Evolutionary conservation across 2,329 filamentous ascomycete genomes (phyloP), one percentile per base, ranked within the genome.

Genomic region (Cytospora paraplurivora): DNA sequence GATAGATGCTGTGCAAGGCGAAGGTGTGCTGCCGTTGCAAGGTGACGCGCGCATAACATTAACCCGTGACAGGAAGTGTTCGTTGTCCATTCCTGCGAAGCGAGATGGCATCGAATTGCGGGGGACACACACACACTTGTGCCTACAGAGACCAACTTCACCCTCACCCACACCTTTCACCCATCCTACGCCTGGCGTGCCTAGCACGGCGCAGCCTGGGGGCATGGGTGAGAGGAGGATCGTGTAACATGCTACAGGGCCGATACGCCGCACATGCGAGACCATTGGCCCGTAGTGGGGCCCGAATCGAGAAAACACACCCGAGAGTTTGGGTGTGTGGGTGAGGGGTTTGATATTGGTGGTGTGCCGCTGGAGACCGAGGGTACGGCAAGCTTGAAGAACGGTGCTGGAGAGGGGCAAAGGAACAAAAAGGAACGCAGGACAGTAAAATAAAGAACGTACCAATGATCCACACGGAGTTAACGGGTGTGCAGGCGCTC

Each of bases 271-370:
- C 62, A 34, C 56, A 54, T 59, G 58, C 44, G 41, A 59, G 54
- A 61, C 52, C 35, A 19, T 35, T 44, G 57, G 35, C 50, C 47
- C 34, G 51, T 66, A 55, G 35, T 49, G 54, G 57, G 58, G 54
- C 32, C 41, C 56, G 47, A n/a, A 35, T 59, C 51, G 27, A 58
- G 62, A 52, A 50, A 59, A 49, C 49, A 57, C 47, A 56, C 65
- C 64, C 65, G 62, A 66, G 58, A 21, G 35, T 62, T 66, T 62
- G 65, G 65, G 65, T 65, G 62, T 38, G 50, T 49, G 50, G 62
- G 52, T 59, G 64, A 66, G 62, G 60, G 57, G 64, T 61, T 58
- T 51, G 57, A 35, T 10, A 56, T 34, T 51, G 59, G 56, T 58
- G 62, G 62, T 65, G 62, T 62, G 52, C 21, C 57, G 38, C 53